Base-by-base conservation (phyloP, 2,329 filamentous ascomycete genomes). In the Penicillium sclerotigenum region DNA sequence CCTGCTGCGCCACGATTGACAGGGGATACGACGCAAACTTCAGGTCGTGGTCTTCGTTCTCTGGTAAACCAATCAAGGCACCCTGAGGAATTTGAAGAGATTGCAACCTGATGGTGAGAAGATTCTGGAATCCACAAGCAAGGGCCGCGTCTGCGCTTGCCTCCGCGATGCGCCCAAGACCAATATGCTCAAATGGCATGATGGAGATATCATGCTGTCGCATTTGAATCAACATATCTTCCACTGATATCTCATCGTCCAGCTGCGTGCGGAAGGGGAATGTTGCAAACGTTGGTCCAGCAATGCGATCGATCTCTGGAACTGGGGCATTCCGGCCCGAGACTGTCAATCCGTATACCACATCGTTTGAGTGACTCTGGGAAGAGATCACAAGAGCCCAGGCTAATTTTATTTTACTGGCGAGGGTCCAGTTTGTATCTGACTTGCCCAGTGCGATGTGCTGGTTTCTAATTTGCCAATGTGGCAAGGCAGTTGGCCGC, bases 201-300 rank as follows among this genome's bases (percentile, higher is more conserved):
- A 50, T 33, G 4, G 20, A 37, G n/a, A 47, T 9, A 4, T 47
- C 37, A 13, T 43, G 45, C 8, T 45, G n/a, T 38, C 47, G 50
- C 10, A 57, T 26, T 29, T 46, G 22, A 13, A 34, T 16, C 14
- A 57, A 24, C 11, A 31, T 41, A 18, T 40, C 18, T 34, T 49
- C 26, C 9, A 58, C 28, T 1, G 47, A 47, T 3, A 34, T 5
- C 1, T 47, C 18, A 7, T 20, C 2, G 22, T 37, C 14, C 73
- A 56, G 29, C 59, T 48, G 63, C 10, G 75, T 51, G 4, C 74
- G 65, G 14, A 74, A 65, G 1, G 75, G 75, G 4, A 74, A 69
- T 6, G 75, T 75, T 5, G 74, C 67, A 16, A 78, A 70, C 0
- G 74, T 72, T 6, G 75, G 71, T 7, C 74, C 75, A 33, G 74